Percentiles rank a stretch among this genome's conserved stretches.
Conservation (phyloP, 78 protist genomes). For the Dictyostelium purpureum region DNA sequence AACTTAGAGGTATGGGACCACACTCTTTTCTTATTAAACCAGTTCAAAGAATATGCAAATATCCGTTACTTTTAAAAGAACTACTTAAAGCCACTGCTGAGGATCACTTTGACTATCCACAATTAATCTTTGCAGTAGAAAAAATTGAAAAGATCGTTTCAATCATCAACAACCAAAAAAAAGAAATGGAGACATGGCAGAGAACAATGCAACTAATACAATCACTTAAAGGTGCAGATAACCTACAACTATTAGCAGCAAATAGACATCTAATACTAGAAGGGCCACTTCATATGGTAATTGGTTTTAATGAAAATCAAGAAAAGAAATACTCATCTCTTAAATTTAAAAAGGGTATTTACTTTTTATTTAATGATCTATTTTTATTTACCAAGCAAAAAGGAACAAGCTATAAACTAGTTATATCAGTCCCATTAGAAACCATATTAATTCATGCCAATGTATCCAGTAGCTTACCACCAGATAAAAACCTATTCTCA, state of each 20-base stretch:
- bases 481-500: constrained; percentile 46
- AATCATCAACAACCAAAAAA: constrained; percentile 38
- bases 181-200: constrained; percentile 75
- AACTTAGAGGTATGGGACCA: constrained; percentile 59
- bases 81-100: constrained; percentile 64
- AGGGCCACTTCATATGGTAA: constrained; percentile 49
- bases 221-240: constrained; percentile 67
- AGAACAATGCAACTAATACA: constrained; percentile 76
- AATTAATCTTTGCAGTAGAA: constrained; percentile 52
- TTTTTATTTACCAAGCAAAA: constrained; percentile 71
- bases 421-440: constrained; percentile 19
- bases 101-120: constrained; percentile 50
- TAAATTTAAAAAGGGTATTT: constrained; percentile 53
- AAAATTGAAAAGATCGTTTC: constrained; percentile 63
- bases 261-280: constrained; percentile 55
- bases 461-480: not conserved
- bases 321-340: constrained; percentile 38
- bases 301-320: constrained; percentile 43
- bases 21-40: constrained; percentile 74
- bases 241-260: constrained; percentile 43
- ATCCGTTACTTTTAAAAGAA: constrained; percentile 52
- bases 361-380: constrained; percentile 61
- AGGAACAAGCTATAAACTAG: constrained; percentile 3
- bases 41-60: constrained; percentile 71
- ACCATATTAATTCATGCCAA: constrained; percentile 23